A percentile compares a stretch with the other conserved stretches of the same genome.
These are phyloP conservation scores for Dillenia turbinata DNA, from an alignment of 164 flowering plant species.

Conservation along the genomic window DNA sequence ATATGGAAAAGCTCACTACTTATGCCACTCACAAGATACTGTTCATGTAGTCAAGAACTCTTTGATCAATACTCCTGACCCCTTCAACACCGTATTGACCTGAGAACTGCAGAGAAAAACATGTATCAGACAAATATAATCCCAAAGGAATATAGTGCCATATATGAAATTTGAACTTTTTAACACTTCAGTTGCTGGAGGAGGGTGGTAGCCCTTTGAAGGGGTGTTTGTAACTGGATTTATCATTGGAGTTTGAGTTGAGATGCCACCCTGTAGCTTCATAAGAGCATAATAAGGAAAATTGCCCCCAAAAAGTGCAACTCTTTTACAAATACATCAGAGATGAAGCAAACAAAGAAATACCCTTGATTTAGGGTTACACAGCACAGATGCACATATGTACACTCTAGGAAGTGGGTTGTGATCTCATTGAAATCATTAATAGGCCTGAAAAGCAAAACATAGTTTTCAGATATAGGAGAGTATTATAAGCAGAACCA, in stretches of 20 bases:
- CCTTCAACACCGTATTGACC: constrained; percentile 35
- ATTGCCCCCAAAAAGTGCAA: background rate
- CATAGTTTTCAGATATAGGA: background rate
- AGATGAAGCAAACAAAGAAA: background rate
- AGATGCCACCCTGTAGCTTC: constrained; percentile 29
- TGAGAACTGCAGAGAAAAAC: constrained; percentile 31
- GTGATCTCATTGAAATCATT: constrained; percentile 75
- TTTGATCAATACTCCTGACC: constrained; percentile 38
- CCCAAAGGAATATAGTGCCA: background rate
- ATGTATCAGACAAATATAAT: background rate
- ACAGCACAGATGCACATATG: constrained; percentile 48
- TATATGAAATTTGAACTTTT: background rate
- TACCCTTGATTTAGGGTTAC: constrained; percentile 55
- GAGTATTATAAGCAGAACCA: too few relatives aligned
- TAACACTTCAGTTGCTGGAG: constrained; percentile 36
- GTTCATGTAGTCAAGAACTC: constrained; percentile 46
- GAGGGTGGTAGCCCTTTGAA: constrained; percentile 32
- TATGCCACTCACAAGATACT: too few relatives aligned
- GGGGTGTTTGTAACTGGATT: constrained; percentile 25
- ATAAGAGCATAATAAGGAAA: background rate
- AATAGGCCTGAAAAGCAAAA: constrained; percentile 60
- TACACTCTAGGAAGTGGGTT: constrained; percentile 74
- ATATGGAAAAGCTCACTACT: background rate
- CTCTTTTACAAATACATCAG: background rate
- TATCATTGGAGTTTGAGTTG: constrained; percentile 30